phyloP scores from a whole-genome alignment of 2,329 filamentous ascomycete genomes.

The Aspergillus viridinutans region DNA sequence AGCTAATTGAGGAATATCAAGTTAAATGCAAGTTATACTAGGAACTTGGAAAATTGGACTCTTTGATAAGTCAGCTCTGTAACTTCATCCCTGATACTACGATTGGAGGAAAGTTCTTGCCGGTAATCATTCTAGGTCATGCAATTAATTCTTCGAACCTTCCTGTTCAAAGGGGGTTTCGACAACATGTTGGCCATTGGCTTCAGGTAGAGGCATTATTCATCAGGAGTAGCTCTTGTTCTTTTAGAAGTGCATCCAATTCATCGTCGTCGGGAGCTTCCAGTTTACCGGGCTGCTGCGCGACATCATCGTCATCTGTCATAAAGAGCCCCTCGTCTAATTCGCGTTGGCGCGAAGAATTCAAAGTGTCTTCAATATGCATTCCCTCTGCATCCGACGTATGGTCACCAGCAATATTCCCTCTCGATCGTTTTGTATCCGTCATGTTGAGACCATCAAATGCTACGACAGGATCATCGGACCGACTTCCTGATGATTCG shows the following conservation, averaged over 20 bases:
- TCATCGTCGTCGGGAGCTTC: slow-evolving; percentile 39
- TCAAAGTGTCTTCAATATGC: neutral
- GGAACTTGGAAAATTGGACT: neutral
- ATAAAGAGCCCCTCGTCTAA: slow-evolving; percentile 27
- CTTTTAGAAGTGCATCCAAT: slow-evolving; percentile 53
- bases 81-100: neutral
- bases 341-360: neutral
- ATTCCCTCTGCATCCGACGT: neutral
- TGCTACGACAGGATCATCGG: neutral
- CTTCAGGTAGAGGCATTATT: slow-evolving; percentile 19
- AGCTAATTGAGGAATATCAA: neutral
- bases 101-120: neutral
- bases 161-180: neutral
- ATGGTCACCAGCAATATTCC: neutral
- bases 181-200: neutral
- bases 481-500: slow-evolving; percentile 7
- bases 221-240: slow-evolving; percentile 32
- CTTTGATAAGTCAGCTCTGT: neutral
- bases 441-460: slow-evolving; percentile 4
- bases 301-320: slow-evolving; percentile 20
- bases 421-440: neutral
- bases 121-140: neutral
- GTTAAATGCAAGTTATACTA: neutral
- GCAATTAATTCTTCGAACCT: neutral
- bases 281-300: slow-evolving; percentile 1